A percentile compares a stretch with the other conserved stretches of the same genome.
phyloP scores from a whole-genome alignment of 208 protist species.

The Vickermania ingenoplastis region DNA sequence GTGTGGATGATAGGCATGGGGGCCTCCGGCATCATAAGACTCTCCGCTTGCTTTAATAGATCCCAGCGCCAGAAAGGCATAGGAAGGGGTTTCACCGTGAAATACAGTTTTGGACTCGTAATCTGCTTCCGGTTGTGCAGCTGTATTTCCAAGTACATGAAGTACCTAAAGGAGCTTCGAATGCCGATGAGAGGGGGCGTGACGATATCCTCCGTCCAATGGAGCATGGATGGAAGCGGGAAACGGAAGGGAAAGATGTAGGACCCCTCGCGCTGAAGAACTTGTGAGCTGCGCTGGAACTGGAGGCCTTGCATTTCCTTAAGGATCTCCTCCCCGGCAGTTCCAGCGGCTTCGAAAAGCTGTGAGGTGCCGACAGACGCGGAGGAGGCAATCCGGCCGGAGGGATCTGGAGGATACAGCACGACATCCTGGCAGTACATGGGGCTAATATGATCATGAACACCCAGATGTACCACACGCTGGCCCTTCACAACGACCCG shows the following conservation, averaged over 20 bases:
- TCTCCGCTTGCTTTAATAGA: background rate
- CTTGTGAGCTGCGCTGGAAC: background rate
- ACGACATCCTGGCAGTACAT: background rate
- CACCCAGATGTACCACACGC: background rate
- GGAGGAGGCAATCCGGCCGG: background rate
- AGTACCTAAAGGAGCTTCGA: background rate
- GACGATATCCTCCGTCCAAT: background rate
- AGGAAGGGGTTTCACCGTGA: background rate
- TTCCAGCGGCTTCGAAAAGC: no score
- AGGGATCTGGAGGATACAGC: background rate
- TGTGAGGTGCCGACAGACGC: no score
- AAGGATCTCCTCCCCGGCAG: background rate
- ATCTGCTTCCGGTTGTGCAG: background rate
- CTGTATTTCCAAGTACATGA: background rate
- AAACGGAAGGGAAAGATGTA: background rate
- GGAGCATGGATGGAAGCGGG: background rate
- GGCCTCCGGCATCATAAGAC: background rate
- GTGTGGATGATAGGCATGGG: background rate
- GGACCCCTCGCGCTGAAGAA: background rate
- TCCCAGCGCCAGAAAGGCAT: background rate
- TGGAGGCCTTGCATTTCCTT: background rate
- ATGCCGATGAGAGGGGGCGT: background rate
- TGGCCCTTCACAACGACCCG: background rate
- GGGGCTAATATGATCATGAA: background rate
- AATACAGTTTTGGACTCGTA: background rate